These are phyloP conservation scores for Cinnamomum micranthum DNA, from an alignment of 164 flowering plant genomes.

Conservation along the genomic window DNA sequence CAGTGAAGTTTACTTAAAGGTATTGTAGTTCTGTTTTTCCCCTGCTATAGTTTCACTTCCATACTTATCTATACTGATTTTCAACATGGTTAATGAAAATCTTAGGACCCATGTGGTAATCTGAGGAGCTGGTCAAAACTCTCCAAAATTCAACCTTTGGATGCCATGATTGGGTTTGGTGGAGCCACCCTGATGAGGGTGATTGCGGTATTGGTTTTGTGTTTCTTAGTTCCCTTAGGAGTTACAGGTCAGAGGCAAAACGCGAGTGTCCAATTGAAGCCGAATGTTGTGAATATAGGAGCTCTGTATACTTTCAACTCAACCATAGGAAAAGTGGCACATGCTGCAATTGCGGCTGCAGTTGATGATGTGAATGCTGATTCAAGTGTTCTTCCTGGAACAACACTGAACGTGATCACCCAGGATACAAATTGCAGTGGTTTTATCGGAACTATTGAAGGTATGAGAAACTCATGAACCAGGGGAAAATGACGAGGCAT, in stretches of 20 bases:
- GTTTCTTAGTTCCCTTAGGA: background rate
- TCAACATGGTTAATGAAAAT: background rate
- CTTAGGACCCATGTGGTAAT: conserved; percentile 1
- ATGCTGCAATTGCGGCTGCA: conserved; percentile 57
- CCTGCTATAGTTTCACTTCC: background rate
- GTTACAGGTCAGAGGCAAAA: background rate
- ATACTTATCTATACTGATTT: background rate
- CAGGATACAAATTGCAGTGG: conserved; percentile 75
- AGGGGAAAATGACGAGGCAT: background rate
- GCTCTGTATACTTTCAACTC: conserved; percentile 60
- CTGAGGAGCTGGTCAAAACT: background rate
- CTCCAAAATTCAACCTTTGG: background rate
- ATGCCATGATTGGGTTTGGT: background rate
- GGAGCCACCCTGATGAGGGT: too few species aligned
- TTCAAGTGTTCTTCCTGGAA: conserved; percentile 46
- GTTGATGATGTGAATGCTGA: conserved; percentile 72
- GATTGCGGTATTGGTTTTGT: conserved; percentile 1
- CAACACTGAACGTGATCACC: conserved; percentile 32
- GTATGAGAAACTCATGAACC: conserved; percentile 25
- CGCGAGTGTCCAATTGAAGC: conserved; percentile 19
- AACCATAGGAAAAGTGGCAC: conserved; percentile 56
- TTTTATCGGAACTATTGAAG: conserved; percentile 72
- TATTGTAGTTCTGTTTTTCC: background rate
- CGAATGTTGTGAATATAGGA: conserved; percentile 55
- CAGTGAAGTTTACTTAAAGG: background rate